Evolutionary conservation across 2,329 filamentous ascomycete species (phyloP), one percentile per base, ranked within the genome.

Genomic region (Sporothrix phasma): DNA sequence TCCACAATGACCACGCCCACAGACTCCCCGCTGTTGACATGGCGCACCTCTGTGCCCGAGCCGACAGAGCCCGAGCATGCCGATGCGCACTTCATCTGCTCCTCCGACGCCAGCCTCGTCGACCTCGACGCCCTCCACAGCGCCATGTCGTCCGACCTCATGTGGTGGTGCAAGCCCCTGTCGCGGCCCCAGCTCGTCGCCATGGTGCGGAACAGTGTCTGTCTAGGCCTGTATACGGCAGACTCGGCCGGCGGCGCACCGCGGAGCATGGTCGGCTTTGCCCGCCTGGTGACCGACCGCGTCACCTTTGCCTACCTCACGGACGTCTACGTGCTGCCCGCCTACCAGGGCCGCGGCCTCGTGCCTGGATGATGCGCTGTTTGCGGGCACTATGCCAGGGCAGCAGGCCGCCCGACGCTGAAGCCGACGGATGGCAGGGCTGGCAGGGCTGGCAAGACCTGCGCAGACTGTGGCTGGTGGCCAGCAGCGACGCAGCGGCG

Each of bases 251-350:
- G 47, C 5, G 8, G 41, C 24, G 4, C n/a, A 1, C 26, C 46
- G 2, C 22, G 45, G 6, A 63, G 54, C 29, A 72, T 74, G 68
- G 76, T 88, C 58, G 85, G 85, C 0, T 78, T 87, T 64, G 81
- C 80, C 1, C 79, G 88, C 39, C 73, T 88, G n/a, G 76, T 90
- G 61, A 91, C 88, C 8, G 88, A 91, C 73, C 81, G 83, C 69
- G 80, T 84, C 54, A 88, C 87, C 0, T 84, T 89, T 69, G 85
- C 82, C 39, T 91, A 88, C 69, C 74, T 88, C 63, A 87, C 87
- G 29, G 88, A 90, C 70, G 84, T 89, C 22, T 90, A 87, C 72
- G 77, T 90, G 24, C 72, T 84, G 2, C 77, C 81, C 0, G 78
- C 80, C 45, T 82, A 84, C 69, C 85, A 87, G 70, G 80, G 82